phyloP scores from a whole-genome alignment of 1,139 yeast species.

The Zygoascus meyerae region DNA sequence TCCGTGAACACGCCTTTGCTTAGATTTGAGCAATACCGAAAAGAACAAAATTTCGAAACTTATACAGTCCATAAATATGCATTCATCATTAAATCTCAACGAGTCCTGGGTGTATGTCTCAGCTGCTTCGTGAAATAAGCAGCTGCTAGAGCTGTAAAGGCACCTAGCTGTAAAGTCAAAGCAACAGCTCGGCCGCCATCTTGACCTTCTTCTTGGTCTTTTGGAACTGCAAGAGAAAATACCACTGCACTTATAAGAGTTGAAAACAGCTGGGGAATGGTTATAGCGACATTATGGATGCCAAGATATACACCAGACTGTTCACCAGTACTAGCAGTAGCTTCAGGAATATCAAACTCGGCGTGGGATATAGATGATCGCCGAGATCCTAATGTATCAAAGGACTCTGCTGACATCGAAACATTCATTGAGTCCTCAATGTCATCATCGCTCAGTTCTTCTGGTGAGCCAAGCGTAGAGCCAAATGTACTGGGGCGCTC shows the following conservation, averaged over 20 bases:
- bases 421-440: slow-evolving; percentile 6
- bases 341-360: slow-evolving; percentile 18
- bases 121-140: slow-evolving; percentile 29
- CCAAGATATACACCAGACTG: slow-evolving; percentile 36
- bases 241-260: slow-evolving; percentile 37
- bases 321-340: slow-evolving; percentile 19
- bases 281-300: slow-evolving; percentile 38
- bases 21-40: neutral
- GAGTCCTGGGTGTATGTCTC: slow-evolving; percentile 11
- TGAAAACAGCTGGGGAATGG: slow-evolving; percentile 38
- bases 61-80: slow-evolving; percentile 2
- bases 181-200: slow-evolving; percentile 37
- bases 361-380: slow-evolving; percentile 18
- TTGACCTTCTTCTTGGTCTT: slow-evolving; percentile 18
- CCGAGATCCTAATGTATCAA: slow-evolving; percentile 1
- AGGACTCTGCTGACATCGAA: slow-evolving; percentile 3
- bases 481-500: neutral
- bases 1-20: no score
- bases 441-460: slow-evolving; percentile 5
- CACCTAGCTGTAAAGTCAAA: slow-evolving; percentile 34
- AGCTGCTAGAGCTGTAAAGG: slow-evolving; percentile 32
- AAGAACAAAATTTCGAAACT: slow-evolving; percentile 1
- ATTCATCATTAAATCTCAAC: neutral
- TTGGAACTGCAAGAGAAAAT: slow-evolving; percentile 21
- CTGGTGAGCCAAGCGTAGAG: neutral